A percentile compares a stretch with the other conserved stretches of the same genome.
phyloP scores from a whole-genome alignment of 2,329 filamentous ascomycete genomes.

The Colletotrichum lindemuthianum region DNA sequence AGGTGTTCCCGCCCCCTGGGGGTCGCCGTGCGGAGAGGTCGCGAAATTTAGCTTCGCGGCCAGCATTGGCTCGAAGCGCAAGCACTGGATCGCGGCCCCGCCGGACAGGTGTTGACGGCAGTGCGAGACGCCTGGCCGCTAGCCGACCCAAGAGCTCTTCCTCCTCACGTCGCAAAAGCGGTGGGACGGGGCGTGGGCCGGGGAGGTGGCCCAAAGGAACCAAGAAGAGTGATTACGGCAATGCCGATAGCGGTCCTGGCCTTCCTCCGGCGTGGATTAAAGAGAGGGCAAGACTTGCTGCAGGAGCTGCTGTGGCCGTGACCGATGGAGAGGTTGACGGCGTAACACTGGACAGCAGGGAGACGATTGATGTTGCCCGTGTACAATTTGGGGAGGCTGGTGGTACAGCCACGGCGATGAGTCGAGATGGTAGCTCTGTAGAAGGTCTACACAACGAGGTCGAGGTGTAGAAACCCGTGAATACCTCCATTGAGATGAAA shows the following conservation, averaged over 20 bases:
- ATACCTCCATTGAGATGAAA: no score
- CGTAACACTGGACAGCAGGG: slow-evolving; percentile 37
- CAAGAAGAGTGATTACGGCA: slow-evolving; percentile 75
- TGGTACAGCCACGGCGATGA: not conserved
- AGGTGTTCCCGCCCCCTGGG: slow-evolving; percentile 75
- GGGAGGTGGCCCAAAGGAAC: slow-evolving; percentile 75
- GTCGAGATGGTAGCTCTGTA: not conserved
- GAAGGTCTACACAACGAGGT: not conserved
- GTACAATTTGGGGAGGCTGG: slow-evolving; percentile 30
- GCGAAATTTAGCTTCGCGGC: slow-evolving; percentile 53
- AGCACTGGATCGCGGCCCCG: slow-evolving; percentile 52
- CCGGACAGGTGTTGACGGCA: slow-evolving; percentile 45
- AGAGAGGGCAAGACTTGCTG: slow-evolving; percentile 42
- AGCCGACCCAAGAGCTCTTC: slow-evolving; percentile 50
- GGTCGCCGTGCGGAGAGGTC: slow-evolving; percentile 59
- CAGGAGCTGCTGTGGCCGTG: slow-evolving; percentile 29
- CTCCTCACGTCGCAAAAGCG: slow-evolving; percentile 63
- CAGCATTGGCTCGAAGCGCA: slow-evolving; percentile 48
- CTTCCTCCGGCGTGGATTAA: slow-evolving; percentile 66
- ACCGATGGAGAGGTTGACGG: no score
- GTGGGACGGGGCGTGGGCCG: slow-evolving; percentile 72
- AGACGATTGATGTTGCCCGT: slow-evolving; percentile 34
- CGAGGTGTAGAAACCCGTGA: not conserved
- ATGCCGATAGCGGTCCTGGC: slow-evolving; percentile 72
- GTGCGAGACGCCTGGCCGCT: slow-evolving; percentile 37